Evolutionary conservation across 176 grass and related monocot species (phyloP), one percentile per base, ranked within the genome.

Genomic region (Aegilops longissima): DNA sequence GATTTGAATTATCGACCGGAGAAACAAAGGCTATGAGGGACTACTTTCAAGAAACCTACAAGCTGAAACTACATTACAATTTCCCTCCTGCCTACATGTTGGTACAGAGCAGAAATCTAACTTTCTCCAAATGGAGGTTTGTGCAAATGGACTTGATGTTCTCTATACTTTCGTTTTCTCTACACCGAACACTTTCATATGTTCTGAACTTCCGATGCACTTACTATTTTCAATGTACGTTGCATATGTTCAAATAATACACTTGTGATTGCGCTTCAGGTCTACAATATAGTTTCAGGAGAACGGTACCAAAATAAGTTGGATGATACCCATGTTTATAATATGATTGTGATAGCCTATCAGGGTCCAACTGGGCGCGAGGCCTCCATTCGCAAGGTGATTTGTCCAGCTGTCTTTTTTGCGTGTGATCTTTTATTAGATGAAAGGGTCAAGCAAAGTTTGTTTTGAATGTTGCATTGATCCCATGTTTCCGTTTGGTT

Each of bases 81-180:
- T 65, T 81, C 68, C 93, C 49, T 90, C 92, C 20, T 95, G 88
- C 61, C 38, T 94, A 4, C 87, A 95, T 72, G 92, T 93, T 75
- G 93, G 93, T 14, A 93, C 30, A 40, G 80, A 89, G 7, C 63
- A 92, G 40, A 93, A 23, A 65, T 79, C 82, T 1, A 95, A 73
- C 33, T 98, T 94, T 78, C 78, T 95, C 3, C 88, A 86, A 11
- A 94, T 98, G 89, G 93, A 95, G 88, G 93, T 94, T 83, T 31
- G 24, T 59, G 30, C 62, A 16, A 45, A 56, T 81, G 10, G 25
- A 82, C 42, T 80, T 72, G 18, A 87, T 66, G 20, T 87, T 36
- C 11, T 45, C 3, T 12, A 45, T 45, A 45, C 11, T 12, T 45
- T 4, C 3, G 12, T 45, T 45, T 3, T 0, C 44, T 12, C 0